phyloP scores from a whole-genome alignment of 352 stramenopile species.

The Globisporangium sylvaticum region DNA sequence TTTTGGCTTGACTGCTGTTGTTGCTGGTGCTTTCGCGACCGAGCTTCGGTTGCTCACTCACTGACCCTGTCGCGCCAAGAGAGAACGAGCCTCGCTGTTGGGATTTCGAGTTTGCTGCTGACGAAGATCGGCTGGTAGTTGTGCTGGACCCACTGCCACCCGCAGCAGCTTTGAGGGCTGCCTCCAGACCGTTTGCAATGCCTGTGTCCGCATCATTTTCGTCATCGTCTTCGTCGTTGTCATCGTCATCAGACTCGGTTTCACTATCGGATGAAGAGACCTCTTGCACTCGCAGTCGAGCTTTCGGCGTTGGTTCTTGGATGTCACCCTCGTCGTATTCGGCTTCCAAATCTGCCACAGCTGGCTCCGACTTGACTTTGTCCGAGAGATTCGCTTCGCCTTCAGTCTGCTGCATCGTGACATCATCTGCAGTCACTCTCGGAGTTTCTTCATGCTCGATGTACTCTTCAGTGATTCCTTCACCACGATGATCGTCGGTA shows the following conservation, averaged over 20 bases:
- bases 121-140: not conserved
- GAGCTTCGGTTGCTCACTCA: constrained; percentile 9
- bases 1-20: constrained; percentile 9
- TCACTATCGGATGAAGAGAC: constrained; percentile 27
- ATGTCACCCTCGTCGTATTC: not conserved
- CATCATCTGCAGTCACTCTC: not conserved
- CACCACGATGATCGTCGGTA: not conserved
- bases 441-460: not conserved
- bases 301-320: not conserved
- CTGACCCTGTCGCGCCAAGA: constrained; percentile 2
- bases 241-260: constrained; percentile 16
- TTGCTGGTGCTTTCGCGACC: not conserved
- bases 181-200: constrained; percentile 46
- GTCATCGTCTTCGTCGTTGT: constrained; percentile 21
- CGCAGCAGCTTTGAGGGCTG: constrained; percentile 42
- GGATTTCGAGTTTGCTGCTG: not conserved
- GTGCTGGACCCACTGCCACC: constrained; percentile 8
- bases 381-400: not conserved
- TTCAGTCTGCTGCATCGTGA: not conserved
- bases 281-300: constrained; percentile 3
- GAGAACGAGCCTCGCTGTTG: constrained; percentile 8
- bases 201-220: not conserved
- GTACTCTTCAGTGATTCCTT: not conserved
- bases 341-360: not conserved
- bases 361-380: not conserved